Evolutionary conservation across 371 early-diverging fungal genomes (phyloP), one percentile per base, ranked within the genome.

Genomic region (Quaeritorhiza haematococci): DNA sequence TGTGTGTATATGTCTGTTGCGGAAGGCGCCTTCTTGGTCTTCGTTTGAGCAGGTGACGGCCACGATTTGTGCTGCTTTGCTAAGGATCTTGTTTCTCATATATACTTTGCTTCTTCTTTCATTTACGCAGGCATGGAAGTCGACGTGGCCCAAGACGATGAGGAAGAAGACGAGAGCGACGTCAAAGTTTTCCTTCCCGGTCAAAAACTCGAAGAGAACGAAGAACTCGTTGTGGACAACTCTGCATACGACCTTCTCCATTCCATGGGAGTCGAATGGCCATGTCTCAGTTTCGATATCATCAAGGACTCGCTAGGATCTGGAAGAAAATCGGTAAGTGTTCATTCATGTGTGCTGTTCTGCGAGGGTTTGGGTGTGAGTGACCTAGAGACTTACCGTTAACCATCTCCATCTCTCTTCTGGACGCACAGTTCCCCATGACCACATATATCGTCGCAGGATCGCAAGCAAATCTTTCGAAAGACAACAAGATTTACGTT

Each of bases 241-340:
- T 86, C 88, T 3, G 90, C 91, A 0, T 98, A 98, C 74, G 90
- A 90, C 56, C 94, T 98, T 96, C 85, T 95, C 55, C 97, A 96
- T 73, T 76, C 81, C 30, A 75, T 98, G 80, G 80, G 88, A 55
- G 89, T 90, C 23, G 84, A 90, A 61, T 92, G 94, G 90, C 98
- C 98, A n/a, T 96, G 96, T 69, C 79, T 98, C 56, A 88, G 88
- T 73, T 96, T 98, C 59, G 98, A 98, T 68, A 74, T 96, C 55
- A 70, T 96, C 45, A 74, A 80, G 41, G 95, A 95, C 66, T 80
- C 82, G 30, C 70, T 94, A 48, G 98, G 94, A 13, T 78, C 76
- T 19, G 84, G 85, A 58, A 79, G 96, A 55, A 85, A 80, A 53
- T 82, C 80, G 29, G 87, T 86, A 71, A 61, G 72, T 69, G 13